Evolutionary conservation across 306 rosid species (phyloP).

Genomic region (Rosa multiflora): DNA sequence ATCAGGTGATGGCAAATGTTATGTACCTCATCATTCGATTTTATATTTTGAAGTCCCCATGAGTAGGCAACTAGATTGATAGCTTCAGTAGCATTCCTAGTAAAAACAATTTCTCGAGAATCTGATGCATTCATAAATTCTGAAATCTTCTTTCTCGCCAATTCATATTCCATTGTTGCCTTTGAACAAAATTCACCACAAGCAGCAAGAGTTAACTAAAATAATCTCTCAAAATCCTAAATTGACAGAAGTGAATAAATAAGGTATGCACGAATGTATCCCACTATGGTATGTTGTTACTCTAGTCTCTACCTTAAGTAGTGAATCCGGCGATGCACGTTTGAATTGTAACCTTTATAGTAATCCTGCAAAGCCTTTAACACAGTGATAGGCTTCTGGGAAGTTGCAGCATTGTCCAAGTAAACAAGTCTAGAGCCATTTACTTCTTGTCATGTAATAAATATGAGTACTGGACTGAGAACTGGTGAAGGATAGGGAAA

Average conservation of each 20-base stretch:
- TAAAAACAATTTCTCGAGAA: constrained; percentile 69
- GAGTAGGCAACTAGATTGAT: constrained; percentile 84
- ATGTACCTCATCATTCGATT: constrained; percentile 75
- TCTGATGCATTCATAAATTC: constrained; percentile 78
- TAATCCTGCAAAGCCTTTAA: constrained; percentile 74
- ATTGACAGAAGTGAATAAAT: neutral
- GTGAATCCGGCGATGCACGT: constrained; percentile 96
- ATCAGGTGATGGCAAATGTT: neutral
- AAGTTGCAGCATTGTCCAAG: no score
- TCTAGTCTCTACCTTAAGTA: constrained; percentile 54
- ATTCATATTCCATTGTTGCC: constrained; percentile 89
- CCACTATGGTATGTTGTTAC: neutral
- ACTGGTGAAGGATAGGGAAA: no score
- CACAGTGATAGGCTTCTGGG: constrained; percentile 70
- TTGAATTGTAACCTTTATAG: constrained; percentile 76
- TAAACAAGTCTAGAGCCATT: no score
- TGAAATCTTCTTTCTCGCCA: constrained; percentile 85
- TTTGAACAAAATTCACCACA: constrained; percentile 55
- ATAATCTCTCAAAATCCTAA: neutral
- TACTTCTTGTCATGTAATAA: no score
- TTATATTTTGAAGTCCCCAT: constrained; percentile 80
- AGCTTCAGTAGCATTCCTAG: constrained; percentile 94
- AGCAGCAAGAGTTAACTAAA: neutral
- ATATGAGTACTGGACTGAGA: no score
- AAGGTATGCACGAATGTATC: neutral